Base-by-base conservation (phyloP, 495 filamentous ascomycete species). In the Xylaria venustula region DNA sequence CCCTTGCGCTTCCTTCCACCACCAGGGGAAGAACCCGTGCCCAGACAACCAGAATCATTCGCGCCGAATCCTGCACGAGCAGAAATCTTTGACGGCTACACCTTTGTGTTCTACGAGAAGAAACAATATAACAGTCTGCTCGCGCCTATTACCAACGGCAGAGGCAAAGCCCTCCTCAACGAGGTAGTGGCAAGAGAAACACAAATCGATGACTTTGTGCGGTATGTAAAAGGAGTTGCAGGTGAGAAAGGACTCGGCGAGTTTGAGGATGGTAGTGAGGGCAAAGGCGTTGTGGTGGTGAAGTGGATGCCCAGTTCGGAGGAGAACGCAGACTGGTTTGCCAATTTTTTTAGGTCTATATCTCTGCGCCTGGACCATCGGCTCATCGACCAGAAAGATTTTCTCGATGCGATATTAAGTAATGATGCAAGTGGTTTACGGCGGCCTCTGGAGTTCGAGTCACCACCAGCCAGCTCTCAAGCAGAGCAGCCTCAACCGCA, bases 361-460 rank as follows among this genome's bases (percentile, higher is more conserved):
- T 88, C 91, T 6, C 65, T 85, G 26, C 79, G 80, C 45, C 83
- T 93, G 15, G 89, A 91, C 58, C 91, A 93, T 66, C 85, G 90
- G 3, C 85, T 93, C 20, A 87, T 97, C 48, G 87, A 93, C 56
- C 94, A 97, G 71, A 91, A 88, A 49, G 93, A 97, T 63, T 97
- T 98, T 61, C 80, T 98, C 8, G 92, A 96, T 74, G 90, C 90
- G 3, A 97, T 98, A 48, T 72, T 98, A 17, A 85, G 75, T 11
- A 88, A 87, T 54, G 87, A 97, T 76, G 84, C 90, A 3, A 86
- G 82, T 56, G 75, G 80, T 25, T 75, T 97, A 17, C 84, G 88
- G 58, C 83, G 83, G 36, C 80, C 86, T 2, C 81, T 95, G 0
- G 76, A 79, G 57, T 69, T 71, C 32, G 76, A 75, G 45, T 54